Conservation (phyloP, 1,284 basidiomycete genomes). For the Pulveroboletus ridleyi region DNA sequence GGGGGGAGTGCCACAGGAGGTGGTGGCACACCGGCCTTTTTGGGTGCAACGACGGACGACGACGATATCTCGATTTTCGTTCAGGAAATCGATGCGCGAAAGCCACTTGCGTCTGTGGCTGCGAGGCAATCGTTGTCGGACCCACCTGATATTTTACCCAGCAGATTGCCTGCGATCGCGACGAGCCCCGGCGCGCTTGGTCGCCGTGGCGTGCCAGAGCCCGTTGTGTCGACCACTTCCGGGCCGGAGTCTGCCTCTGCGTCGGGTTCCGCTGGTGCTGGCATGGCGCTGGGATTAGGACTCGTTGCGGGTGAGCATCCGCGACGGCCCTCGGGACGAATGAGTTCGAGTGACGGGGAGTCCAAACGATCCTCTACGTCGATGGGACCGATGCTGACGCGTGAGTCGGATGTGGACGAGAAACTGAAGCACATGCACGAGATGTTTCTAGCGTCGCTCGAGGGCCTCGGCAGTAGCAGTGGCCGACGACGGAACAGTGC, state of each 20-base stretch:
- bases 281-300: constrained; percentile 22
- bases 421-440: constrained; percentile 68
- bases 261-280: constrained; percentile 7
- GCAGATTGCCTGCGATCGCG: not conserved
- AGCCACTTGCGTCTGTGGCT: constrained; percentile 51
- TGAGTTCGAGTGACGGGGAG: constrained; percentile 23
- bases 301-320: constrained; percentile 26
- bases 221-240: constrained; percentile 10
- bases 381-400: constrained; percentile 59
- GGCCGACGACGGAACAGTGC: constrained; percentile 21
- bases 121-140: constrained; percentile 25
- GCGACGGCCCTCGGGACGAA: constrained; percentile 18
- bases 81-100: constrained; percentile 72
- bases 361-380: constrained; percentile 31
- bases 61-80: constrained; percentile 80
- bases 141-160: not conserved
- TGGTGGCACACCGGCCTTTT: constrained; percentile 42
- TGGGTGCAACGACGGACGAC: constrained; percentile 63
- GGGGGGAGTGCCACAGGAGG: constrained; percentile 18
- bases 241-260: constrained; percentile 9
- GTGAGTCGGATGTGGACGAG: constrained; percentile 66
- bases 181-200: constrained; percentile 14
- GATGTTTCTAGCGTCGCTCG: constrained; percentile 63
- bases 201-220: constrained; percentile 7
- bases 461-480: constrained; percentile 47